These are phyloP conservation scores for Apiospora aurea DNA, from an alignment of 2,329 filamentous ascomycete species.

Conservation along the genomic window DNA sequence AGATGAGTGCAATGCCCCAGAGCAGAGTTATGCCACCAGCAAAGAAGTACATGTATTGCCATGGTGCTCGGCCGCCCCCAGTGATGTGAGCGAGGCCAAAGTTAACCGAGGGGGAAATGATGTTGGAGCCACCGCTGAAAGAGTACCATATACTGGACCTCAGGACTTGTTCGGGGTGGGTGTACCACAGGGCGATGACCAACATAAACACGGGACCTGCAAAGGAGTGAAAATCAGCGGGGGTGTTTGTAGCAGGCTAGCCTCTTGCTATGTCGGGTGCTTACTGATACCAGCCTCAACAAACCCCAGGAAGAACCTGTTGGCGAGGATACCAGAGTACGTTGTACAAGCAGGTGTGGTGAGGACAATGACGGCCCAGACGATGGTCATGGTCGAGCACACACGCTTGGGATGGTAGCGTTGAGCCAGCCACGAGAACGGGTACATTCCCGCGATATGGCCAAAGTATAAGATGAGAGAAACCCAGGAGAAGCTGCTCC, in stretches of 20 bases:
- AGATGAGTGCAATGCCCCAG: slow-evolving; percentile 36
- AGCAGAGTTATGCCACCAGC: slow-evolving; percentile 42
- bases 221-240: background rate
- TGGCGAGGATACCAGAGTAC: slow-evolving; percentile 42
- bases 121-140: slow-evolving; percentile 46
- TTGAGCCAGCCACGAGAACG: slow-evolving; percentile 41
- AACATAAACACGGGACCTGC: slow-evolving; percentile 44
- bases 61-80: slow-evolving; percentile 37
- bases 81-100: slow-evolving; percentile 44
- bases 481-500: slow-evolving; percentile 41
- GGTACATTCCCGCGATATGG: slow-evolving; percentile 42
- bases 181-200: slow-evolving; percentile 49
- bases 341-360: slow-evolving; percentile 43
- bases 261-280: too few relatives aligned
- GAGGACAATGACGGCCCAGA: slow-evolving; percentile 43
- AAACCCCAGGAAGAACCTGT: slow-evolving; percentile 47
- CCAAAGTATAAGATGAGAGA: slow-evolving; percentile 46
- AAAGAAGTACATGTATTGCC: slow-evolving; percentile 47
- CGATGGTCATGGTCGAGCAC: slow-evolving; percentile 38
- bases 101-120: slow-evolving; percentile 44
- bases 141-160: slow-evolving; percentile 48
- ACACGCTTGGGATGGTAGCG: slow-evolving; percentile 40
- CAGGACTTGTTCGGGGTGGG: slow-evolving; percentile 46
- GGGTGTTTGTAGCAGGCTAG: background rate
- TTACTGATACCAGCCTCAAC: slow-evolving; percentile 43